phyloP scores from a whole-genome alignment of 2,329 filamentous ascomycete species.

The Colletotrichum brevisporum region DNA sequence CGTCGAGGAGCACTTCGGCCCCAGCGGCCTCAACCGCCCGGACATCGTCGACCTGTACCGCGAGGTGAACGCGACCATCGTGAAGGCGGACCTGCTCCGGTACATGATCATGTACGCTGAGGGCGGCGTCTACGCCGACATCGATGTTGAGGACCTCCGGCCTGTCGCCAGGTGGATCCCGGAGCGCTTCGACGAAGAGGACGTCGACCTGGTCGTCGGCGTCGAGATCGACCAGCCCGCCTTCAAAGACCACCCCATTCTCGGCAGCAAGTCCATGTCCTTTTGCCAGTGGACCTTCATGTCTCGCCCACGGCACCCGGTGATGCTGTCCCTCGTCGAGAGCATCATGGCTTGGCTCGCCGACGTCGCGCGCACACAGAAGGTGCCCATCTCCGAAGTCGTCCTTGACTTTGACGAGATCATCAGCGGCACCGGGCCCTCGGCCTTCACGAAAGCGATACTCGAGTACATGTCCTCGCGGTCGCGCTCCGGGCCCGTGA shows the following conservation, averaged over 20 bases:
- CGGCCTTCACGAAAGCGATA: constrained; percentile 77
- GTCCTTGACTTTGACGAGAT: constrained; percentile 79
- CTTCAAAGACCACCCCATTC: constrained; percentile 73
- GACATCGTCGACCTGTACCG: constrained; percentile 76
- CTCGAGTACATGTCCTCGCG: constrained; percentile 71
- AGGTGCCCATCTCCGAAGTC: constrained; percentile 71
- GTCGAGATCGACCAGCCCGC: constrained; percentile 80
- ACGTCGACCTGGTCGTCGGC: constrained; percentile 79
- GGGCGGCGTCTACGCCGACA: constrained; percentile 79
- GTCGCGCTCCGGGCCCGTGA: constrained; percentile 52
- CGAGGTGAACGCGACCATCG: constrained; percentile 73
- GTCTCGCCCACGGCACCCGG: constrained; percentile 75
- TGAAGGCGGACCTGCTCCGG: constrained; percentile 77
- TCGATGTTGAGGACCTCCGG: constrained; percentile 55
- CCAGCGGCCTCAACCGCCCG: constrained; percentile 73
- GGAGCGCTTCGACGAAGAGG: constrained; percentile 70
- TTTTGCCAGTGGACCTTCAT: constrained; percentile 86
- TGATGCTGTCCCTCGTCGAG: constrained; percentile 78
- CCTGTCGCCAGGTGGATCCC: constrained; percentile 55
- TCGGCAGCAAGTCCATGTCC: constrained; percentile 77
- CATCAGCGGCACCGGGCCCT: constrained; percentile 80
- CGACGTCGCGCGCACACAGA: constrained; percentile 70
- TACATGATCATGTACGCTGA: constrained; percentile 83
- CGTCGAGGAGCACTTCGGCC: constrained; percentile 77
- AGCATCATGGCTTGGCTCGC: constrained; percentile 78